phyloP scores from a whole-genome alignment of 352 stramenopile species.

The Globisporangium orthogonon region DNA sequence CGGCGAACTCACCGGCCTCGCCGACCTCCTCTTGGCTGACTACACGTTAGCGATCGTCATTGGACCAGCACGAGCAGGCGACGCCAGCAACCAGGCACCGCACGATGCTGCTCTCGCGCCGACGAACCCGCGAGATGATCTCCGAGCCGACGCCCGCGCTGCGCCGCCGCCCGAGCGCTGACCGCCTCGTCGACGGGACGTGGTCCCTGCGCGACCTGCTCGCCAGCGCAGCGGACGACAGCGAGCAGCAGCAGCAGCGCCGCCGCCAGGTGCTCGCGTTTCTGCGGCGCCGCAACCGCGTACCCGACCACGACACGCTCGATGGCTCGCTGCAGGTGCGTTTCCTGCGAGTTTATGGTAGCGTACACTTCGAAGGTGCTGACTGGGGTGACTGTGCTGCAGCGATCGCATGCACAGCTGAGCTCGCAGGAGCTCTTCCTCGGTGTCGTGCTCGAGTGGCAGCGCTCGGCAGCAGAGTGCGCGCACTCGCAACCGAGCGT shows the following conservation, averaged over 20 bases:
- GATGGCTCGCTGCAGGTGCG: slow-evolving; percentile 19
- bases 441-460: slow-evolving; percentile 77
- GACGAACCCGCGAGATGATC: slow-evolving; percentile 29
- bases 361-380: too few relatives aligned
- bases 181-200: slow-evolving; percentile 19
- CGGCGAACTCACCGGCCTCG: too few relatives aligned
- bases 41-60: too few relatives aligned
- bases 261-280: slow-evolving; percentile 21
- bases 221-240: neutral
- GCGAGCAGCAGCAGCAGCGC: neutral
- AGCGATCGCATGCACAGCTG: slow-evolving; percentile 33
- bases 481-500: slow-evolving; percentile 4
- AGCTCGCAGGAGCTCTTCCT: slow-evolving; percentile 80
- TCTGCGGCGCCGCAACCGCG: slow-evolving; percentile 24
- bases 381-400: too few relatives aligned
- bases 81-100: too few relatives aligned
- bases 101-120: slow-evolving; percentile 46
- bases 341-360: too few relatives aligned
- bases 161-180: slow-evolving; percentile 14
- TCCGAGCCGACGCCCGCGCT: slow-evolving; percentile 20
- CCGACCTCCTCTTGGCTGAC: too few relatives aligned
- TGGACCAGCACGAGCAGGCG: too few relatives aligned
- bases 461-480: slow-evolving; percentile 19
- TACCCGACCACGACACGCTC: slow-evolving; percentile 10
- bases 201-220: slow-evolving; percentile 37